Percentiles rank a stretch among this genome's conserved stretches.
Conservation (phyloP, 2,329 filamentous ascomycete genomes). For the Trichocomaceae sp. region DNA sequence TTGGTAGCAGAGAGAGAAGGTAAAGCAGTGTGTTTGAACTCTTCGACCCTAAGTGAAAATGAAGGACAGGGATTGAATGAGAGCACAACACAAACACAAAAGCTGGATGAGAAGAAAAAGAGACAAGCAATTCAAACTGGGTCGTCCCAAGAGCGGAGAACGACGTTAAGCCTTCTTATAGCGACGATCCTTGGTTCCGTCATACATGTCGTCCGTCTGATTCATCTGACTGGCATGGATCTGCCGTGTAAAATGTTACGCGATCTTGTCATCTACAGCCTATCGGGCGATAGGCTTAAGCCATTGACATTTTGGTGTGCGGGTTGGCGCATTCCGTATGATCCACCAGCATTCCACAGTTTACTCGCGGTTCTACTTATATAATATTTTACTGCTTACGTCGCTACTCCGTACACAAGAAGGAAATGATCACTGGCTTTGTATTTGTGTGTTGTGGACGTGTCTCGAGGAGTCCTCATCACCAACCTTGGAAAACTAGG, state of each 20-base stretch:
- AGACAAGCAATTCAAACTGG: not conserved
- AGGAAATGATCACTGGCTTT: not conserved
- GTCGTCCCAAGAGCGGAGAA: not conserved
- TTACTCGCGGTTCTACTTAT: not conserved
- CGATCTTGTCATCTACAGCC: slow-evolving; percentile 1
- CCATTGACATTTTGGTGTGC: not conserved
- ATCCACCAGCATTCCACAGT: slow-evolving; percentile 5
- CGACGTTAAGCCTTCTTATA: slow-evolving; percentile 8
- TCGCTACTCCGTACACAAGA: too few species aligned
- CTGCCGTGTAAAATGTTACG: slow-evolving; percentile 4
- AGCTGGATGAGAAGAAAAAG: not conserved
- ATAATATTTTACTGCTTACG: not conserved
- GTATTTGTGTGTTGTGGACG: not conserved
- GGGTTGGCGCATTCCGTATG: slow-evolving; percentile 8
- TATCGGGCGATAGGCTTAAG: slow-evolving; percentile 9
- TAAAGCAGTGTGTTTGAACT: not conserved
- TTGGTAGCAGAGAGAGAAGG: not conserved
- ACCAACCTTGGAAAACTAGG: too few species aligned
- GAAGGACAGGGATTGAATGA: slow-evolving; percentile 1
- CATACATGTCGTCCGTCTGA: not conserved
- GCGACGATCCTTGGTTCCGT: not conserved
- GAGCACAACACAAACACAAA: not conserved
- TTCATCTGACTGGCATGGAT: slow-evolving; percentile 10
- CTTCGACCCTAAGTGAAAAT: slow-evolving; percentile 1
- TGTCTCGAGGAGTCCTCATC: not conserved